Evolutionary conservation across 257 asterid species (phyloP).

Genomic region (Lantana camara): DNA sequence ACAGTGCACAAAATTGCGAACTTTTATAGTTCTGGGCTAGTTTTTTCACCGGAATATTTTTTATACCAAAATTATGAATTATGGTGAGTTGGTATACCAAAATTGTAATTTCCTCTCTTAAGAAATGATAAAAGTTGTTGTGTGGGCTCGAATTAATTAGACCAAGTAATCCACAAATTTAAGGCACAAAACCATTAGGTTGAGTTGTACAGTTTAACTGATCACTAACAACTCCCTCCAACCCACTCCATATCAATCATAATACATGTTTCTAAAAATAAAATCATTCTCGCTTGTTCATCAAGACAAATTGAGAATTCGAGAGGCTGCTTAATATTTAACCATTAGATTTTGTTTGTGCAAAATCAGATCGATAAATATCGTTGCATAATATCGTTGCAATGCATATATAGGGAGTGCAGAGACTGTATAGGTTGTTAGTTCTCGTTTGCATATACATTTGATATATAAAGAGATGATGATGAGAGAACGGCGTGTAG

Average conservation of each 20-base stretch:
- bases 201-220: constrained; percentile 39
- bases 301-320: too few species aligned
- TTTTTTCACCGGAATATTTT: too few species aligned
- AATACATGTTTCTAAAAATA: constrained; percentile 20
- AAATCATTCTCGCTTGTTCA: constrained; percentile 18
- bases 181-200: constrained; percentile 23
- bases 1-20: too few species aligned
- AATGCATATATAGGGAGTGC: too few species aligned
- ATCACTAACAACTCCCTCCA: constrained; percentile 35
- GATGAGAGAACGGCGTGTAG: constrained; percentile 32
- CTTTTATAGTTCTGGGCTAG: too few species aligned
- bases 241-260: constrained; percentile 29
- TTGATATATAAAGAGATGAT: not conserved
- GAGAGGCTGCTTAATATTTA: too few species aligned
- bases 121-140: constrained; percentile 15
- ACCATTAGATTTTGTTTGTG: too few species aligned
- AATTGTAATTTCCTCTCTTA: too few species aligned
- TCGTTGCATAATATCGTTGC: too few species aligned
- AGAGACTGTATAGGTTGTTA: not conserved
- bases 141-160: constrained; percentile 32
- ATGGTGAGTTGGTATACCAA: too few species aligned
- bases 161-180: constrained; percentile 15
- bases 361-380: too few species aligned
- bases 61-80: too few species aligned
- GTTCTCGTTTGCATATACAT: not conserved